These are phyloP conservation scores for Sindora glabra DNA, from an alignment of 306 rosid genomes.

Conservation along the genomic window DNA sequence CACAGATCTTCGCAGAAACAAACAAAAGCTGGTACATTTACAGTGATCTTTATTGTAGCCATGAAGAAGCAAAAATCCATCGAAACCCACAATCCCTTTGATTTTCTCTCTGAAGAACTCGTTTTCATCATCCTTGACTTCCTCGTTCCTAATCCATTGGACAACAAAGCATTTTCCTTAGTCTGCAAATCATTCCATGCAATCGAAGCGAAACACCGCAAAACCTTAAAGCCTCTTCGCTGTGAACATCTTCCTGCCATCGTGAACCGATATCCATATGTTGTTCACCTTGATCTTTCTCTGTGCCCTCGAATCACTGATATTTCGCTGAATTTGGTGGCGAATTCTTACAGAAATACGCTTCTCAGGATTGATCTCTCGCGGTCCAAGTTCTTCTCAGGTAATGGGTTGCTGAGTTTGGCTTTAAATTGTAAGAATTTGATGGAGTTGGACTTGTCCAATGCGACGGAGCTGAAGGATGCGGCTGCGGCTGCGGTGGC, in stretches of 20 bases:
- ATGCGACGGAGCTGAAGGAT: slow-evolving; percentile 70
- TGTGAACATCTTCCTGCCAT: slow-evolving; percentile 44
- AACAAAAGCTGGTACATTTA: background rate
- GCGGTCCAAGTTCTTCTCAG: slow-evolving; percentile 54
- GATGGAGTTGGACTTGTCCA: slow-evolving; percentile 73
- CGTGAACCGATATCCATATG: slow-evolving; percentile 38
- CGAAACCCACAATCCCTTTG: slow-evolving; percentile 27
- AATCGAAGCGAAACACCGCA: slow-evolving; percentile 68
- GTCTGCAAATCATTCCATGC: slow-evolving; percentile 50
- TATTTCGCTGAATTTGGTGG: slow-evolving; percentile 20
- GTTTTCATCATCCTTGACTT: slow-evolving; percentile 57
- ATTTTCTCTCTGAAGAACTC: slow-evolving; percentile 66
- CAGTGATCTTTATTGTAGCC: background rate
- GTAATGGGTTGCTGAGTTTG: slow-evolving; percentile 40
- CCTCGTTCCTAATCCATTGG: slow-evolving; percentile 32
- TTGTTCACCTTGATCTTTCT: slow-evolving; percentile 48
- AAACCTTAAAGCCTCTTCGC: slow-evolving; percentile 54
- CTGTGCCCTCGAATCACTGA: slow-evolving; percentile 63
- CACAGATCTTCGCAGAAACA: background rate
- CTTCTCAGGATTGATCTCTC: slow-evolving; percentile 69
- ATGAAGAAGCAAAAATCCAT: slow-evolving; percentile 40
- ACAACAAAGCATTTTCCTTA: slow-evolving; percentile 59
- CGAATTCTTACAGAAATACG: slow-evolving; percentile 29
- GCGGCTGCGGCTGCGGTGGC: slow-evolving; percentile 58
- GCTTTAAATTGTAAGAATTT: slow-evolving; percentile 36